Evolutionary conservation across 208 protist genomes (phyloP).

Genomic region (Acanthamoeba culbertsoni): DNA sequence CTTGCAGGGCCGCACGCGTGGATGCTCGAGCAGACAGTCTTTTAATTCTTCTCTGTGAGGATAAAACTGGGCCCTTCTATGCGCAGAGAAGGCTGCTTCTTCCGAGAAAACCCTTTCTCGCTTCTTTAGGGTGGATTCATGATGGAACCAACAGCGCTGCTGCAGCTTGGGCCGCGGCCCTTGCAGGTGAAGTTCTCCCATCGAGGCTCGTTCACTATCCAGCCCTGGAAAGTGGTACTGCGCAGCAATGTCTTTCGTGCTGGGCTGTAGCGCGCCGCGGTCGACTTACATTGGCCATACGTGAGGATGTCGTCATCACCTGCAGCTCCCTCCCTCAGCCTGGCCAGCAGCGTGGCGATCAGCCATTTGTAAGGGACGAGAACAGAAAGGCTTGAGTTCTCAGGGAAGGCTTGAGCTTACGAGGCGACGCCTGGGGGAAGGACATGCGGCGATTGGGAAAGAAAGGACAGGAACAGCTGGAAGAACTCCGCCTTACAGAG

Average conservation of each 20-base stretch:
- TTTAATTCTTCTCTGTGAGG: background rate
- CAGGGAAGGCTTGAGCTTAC: background rate
- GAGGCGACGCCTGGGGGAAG: background rate
- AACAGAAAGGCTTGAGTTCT: too few relatives aligned
- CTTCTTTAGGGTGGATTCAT: too few relatives aligned
- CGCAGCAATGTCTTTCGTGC: background rate
- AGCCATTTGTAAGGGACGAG: too few relatives aligned
- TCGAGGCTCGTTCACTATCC: background rate
- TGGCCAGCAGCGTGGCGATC: too few relatives aligned
- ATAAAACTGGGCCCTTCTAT: too few relatives aligned
- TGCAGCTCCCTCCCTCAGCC: too few relatives aligned
- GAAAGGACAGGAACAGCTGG: background rate
- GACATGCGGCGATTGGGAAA: background rate
- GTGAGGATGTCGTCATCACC: too few relatives aligned
- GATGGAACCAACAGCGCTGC: too few relatives aligned
- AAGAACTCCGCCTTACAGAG: background rate
- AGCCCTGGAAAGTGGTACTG: background rate
- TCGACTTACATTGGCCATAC: too few relatives aligned
- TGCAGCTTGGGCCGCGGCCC: too few relatives aligned
- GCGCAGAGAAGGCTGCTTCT: too few relatives aligned
- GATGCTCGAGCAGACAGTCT: conserved; percentile 20
- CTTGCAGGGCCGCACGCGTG: background rate
- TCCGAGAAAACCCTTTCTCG: too few relatives aligned
- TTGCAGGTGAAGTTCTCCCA: background rate
- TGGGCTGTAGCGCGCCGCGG: background rate